These are phyloP conservation scores for Trichocomaceae sp. DNA, from an alignment of 2,329 filamentous ascomycete genomes.

Conservation along the genomic window DNA sequence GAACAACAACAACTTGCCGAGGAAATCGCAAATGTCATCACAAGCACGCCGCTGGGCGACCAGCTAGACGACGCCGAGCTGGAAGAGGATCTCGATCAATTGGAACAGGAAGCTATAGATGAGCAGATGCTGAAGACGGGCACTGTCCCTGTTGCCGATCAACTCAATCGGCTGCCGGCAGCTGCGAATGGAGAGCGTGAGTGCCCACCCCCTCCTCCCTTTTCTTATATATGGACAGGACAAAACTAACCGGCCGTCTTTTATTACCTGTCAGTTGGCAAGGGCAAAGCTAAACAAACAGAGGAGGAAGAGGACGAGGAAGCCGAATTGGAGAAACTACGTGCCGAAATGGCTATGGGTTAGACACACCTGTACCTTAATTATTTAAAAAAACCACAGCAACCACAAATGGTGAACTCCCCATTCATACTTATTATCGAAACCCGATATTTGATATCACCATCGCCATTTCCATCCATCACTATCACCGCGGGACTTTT, in stretches of 20 bases:
- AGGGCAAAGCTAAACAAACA: slow-evolving; percentile 42
- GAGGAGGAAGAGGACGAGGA: slow-evolving; percentile 93
- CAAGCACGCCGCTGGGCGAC: slow-evolving; percentile 60
- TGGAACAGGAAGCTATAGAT: slow-evolving; percentile 91
- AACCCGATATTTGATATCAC: not conserved
- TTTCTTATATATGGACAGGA: not conserved
- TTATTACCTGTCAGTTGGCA: slow-evolving; percentile 30
- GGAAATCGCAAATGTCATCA: slow-evolving; percentile 84
- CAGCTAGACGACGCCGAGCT: slow-evolving; percentile 78
- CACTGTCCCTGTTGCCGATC: slow-evolving; percentile 71
- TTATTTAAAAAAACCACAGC: not conserved
- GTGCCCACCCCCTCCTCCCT: slow-evolving; percentile 29
- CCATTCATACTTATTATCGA: not conserved
- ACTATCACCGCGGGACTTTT: not conserved
- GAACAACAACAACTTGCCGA: slow-evolving; percentile 91
- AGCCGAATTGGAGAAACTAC: slow-evolving; percentile 83
- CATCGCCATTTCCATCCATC: not conserved
- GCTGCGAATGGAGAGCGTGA: slow-evolving; percentile 69
- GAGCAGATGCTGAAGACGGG: slow-evolving; percentile 90
- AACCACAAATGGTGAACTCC: not conserved
- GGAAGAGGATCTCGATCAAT: slow-evolving; percentile 72
- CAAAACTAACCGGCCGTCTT: no score
- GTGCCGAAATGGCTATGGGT: slow-evolving; percentile 96
- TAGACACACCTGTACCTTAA: slow-evolving; percentile 6
- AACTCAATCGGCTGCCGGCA: slow-evolving; percentile 68